These are phyloP conservation scores for Amanita rubescens DNA, from an alignment of 768 basidiomycete genomes.

Conservation along the genomic window DNA sequence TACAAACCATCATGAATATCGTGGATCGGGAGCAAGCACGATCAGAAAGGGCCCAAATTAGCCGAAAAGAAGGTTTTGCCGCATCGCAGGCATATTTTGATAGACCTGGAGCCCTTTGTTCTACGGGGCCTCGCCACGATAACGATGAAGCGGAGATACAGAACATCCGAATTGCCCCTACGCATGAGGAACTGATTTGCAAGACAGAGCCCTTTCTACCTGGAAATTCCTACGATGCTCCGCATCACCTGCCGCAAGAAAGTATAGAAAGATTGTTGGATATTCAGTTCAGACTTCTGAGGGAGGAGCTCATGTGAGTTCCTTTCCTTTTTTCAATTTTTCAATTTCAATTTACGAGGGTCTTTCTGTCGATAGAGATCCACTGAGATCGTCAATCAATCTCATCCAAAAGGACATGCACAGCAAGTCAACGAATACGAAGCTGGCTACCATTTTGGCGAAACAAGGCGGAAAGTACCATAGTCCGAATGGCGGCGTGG, in stretches of 20 bases:
- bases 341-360: not conserved
- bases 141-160: constrained; percentile 53
- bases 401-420: constrained; percentile 40
- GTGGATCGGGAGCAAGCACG: constrained; percentile 42
- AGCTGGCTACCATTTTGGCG: constrained; percentile 35
- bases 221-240: constrained; percentile 49
- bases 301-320: constrained; percentile 67
- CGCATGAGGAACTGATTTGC: constrained; percentile 54
- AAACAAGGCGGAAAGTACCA: constrained; percentile 54
- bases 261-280: constrained; percentile 66
- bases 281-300: constrained; percentile 65
- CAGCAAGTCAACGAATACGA: constrained; percentile 21
- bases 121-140: constrained; percentile 54
- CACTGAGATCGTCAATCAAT: constrained; percentile 43
- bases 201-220: constrained; percentile 50
- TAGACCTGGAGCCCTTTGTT: constrained; percentile 45
- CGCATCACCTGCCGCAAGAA: constrained; percentile 48
- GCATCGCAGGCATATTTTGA: constrained; percentile 37
- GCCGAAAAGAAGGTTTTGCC: constrained; percentile 22
- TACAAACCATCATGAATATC: constrained; percentile 35
- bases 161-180: constrained; percentile 63
- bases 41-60: constrained; percentile 17
- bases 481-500: constrained; percentile 37
- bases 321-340: not conserved
- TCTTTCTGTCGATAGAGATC: constrained; percentile 31